Base-by-base conservation (phyloP, 805 yeast genomes). In the Saccharomycopsis vini region DNA sequence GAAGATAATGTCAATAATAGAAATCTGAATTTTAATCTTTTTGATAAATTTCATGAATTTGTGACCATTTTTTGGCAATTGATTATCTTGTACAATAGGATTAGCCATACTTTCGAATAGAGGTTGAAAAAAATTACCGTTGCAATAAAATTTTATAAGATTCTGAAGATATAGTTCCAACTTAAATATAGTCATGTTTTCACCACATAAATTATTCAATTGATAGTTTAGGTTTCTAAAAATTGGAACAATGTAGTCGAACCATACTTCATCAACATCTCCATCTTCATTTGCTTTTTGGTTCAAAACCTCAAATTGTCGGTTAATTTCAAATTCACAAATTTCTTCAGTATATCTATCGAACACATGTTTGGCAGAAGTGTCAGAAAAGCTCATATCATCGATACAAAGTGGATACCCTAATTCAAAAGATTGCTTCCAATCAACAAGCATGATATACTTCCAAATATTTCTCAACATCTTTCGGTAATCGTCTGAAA, bases 341-440 rank as follows among this genome's bases (percentile, higher is more conserved):
- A 35, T 23, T 10, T 34, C 26, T 5, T 36, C 48, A n/a, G 12
- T 34, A 21, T 43, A 42, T 5, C 22, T 22, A 9, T 23, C 18
- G 21, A 43, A 24, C 9, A 44, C 34, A 24, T 19, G 16, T 5
- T 22, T 29, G 6, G 34, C 16, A 4, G 39, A 23, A 23, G 33
- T 34, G 13, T 48, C 50, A 23, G 44, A 42, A 38, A 45, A 47
- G 13, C 28, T 19, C 18, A 36, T 28, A 22, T 47, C 50, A 31
- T 47, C 50, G 16, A 42, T 24, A 3, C 24, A 18, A 22, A 50
- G 28, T 2, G 51, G 53, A 22, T 45, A 47, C 5, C 53, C 53
- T 23, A 50, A 39, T 33, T 48, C 49, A 33, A 50, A 50, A n/a
- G 46, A 39, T 23, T 47, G 50, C 16, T 32, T 21, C 43, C 43